Base-by-base conservation (phyloP, 2,329 filamentous ascomycete genomes). In the Colletotrichum musae region DNA sequence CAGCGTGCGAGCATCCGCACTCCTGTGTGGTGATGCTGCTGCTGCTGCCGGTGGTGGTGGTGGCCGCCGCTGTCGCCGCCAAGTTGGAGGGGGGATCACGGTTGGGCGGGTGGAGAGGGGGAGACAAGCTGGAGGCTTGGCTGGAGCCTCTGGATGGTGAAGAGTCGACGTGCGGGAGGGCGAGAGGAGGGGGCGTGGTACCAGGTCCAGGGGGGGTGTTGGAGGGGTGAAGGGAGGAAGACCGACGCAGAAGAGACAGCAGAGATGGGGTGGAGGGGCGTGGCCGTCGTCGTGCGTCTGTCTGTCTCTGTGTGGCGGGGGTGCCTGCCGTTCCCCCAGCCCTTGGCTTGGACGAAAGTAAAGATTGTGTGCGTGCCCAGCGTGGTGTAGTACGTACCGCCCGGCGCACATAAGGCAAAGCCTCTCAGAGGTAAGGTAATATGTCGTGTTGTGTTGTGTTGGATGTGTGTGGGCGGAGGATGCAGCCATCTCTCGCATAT, bases 401-500 rank as follows among this genome's bases (percentile, higher is more conserved):
- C 32, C 7, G 24, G 10, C 28, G 26, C 52, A 21, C 48, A 36
- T 24, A 45, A 53, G 65, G 60, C 41, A 54, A 51, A 18, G 58
- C 21, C 21, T 24, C 21, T 24, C 32, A 43, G 21, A 52, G 21
- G 50, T n/a, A 53, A 62, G 48, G 58, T 24, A 62, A 24, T 24
- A 24, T 24, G 21, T 24, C 21, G 21, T 53, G 48, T 48, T 45
- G 53, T 53, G 58, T 60, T 60, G 47, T 36, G 32, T 10, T 36
- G 41, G 52, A 26, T 50, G 57, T 43, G 57, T 62, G 58, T 62
- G 59, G 56, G 67, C 43, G 63, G 43, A 62, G 57, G 57, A 63
- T 63, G 68, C 52, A 68, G 64, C 68, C 68, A 70, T 70, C 68
- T 70, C 68, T 58, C 63, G 68, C 68, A 70, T 70, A 70, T 68